Conservation (phyloP, 768 basidiomycete genomes). For the Mycena amicta region DNA sequence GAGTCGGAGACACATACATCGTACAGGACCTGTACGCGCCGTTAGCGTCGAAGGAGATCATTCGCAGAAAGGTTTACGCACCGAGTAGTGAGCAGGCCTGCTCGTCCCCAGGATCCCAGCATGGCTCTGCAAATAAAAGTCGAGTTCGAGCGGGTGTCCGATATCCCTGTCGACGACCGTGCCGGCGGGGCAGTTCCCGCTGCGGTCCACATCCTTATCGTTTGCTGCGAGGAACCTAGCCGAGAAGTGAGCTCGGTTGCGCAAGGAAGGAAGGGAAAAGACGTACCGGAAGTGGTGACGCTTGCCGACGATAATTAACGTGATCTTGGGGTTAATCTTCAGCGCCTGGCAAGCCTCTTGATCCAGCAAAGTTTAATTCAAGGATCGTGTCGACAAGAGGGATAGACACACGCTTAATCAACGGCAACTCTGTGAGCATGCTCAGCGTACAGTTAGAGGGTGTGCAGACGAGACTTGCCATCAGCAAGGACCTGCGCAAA, state of each 20-base stretch:
- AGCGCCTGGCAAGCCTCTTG: conserved; percentile 64
- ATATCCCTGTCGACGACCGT: conserved; percentile 75
- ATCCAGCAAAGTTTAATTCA: conserved; percentile 6
- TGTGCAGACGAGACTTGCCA: conserved; percentile 38
- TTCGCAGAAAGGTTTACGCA: conserved; percentile 23
- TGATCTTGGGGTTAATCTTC: conserved; percentile 64
- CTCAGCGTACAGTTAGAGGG: neutral
- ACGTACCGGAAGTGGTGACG: conserved; percentile 63
- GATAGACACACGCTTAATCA: conserved; percentile 51
- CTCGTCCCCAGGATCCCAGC: conserved; percentile 78
- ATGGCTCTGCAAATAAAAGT: conserved; percentile 78
- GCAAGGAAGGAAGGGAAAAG: too few relatives aligned
- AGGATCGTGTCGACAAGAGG: conserved; percentile 31
- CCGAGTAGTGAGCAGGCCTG: conserved; percentile 46
- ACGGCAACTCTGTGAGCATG: conserved; percentile 51
- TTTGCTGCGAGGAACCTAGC: conserved; percentile 49
- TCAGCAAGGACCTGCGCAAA: conserved; percentile 53
- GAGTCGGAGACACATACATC: conserved; percentile 37
- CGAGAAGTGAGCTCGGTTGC: too few relatives aligned
- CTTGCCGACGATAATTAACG: conserved; percentile 79
- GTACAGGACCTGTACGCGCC: conserved; percentile 36
- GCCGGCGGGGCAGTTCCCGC: conserved; percentile 74
- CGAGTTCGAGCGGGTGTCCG: conserved; percentile 69
- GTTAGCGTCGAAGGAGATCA: neutral
- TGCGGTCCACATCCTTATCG: conserved; percentile 53